Evolutionary conservation across 257 asterid species (phyloP).

Genomic region (Solanum pinnatisectum): DNA sequence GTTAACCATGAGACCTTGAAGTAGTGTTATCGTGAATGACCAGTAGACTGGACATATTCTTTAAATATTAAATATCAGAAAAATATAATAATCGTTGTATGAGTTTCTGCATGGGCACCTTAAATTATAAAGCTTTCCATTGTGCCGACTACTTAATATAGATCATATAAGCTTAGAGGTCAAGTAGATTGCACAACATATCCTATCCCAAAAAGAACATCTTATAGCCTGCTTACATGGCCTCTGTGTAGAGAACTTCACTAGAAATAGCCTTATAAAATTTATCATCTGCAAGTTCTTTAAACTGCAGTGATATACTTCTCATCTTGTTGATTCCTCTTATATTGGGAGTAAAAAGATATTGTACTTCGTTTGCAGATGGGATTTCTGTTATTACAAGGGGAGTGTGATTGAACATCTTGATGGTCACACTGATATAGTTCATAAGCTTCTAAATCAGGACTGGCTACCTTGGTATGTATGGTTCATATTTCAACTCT

Average conservation of each 20-base stretch:
- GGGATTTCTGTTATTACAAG: slow-evolving; percentile 89
- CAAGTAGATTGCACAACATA: not conserved
- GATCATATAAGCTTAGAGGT: not conserved
- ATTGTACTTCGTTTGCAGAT: slow-evolving; percentile 41
- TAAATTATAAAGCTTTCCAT: not conserved
- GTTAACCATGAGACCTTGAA: not conserved
- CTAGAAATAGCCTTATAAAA: not conserved
- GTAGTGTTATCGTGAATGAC: not conserved
- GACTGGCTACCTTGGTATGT: slow-evolving; percentile 95
- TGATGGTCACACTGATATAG: slow-evolving; percentile 95
- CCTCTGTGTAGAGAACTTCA: not conserved
- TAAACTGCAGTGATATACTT: not conserved
- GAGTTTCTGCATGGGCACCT: not conserved
- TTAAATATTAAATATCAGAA: not conserved
- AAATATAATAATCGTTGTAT: not conserved
- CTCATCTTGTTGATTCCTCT: not conserved
- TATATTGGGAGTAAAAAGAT: slow-evolving; percentile 1
- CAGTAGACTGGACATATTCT: not conserved
- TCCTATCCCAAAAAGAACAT: not conserved
- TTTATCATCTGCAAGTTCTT: not conserved
- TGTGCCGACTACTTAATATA: not conserved
- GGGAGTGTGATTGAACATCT: slow-evolving; percentile 91
- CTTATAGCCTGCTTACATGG: not conserved
- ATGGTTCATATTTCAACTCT: slow-evolving; percentile 19
- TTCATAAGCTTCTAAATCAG: slow-evolving; percentile 68